A percentile compares a stretch with the other conserved stretches of the same genome.
Conservation (phyloP, 129 eudicot genomes). For the Artemisia argyi region DNA sequence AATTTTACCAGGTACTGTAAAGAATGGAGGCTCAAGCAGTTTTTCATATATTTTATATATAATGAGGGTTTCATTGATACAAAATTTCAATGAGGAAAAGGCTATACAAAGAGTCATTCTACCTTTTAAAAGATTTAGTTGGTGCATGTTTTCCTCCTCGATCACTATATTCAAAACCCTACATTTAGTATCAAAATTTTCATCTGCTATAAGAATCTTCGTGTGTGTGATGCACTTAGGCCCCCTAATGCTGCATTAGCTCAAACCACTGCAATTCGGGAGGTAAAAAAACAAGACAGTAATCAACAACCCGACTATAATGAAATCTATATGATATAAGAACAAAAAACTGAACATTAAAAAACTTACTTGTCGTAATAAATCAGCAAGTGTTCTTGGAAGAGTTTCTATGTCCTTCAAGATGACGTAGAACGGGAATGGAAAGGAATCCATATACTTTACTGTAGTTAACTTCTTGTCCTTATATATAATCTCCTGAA, state of each 20-base stretch:
- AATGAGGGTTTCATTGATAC: conserved; percentile 1
- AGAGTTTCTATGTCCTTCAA: conserved; percentile 82
- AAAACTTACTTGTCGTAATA: conserved; percentile 78
- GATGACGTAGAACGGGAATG: conserved; percentile 84
- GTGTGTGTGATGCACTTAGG: conserved; percentile 14
- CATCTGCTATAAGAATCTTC: not conserved
- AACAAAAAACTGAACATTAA: not conserved
- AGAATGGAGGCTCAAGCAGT: not conserved
- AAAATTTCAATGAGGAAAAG: no score
- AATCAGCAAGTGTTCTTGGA: conserved; percentile 92
- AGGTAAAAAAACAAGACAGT: not conserved
- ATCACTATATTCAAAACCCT: conserved; percentile 19
- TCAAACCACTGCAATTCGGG: conserved; percentile 76
- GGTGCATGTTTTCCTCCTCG: not conserved
- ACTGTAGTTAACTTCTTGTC: conserved; percentile 31
- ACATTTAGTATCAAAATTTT: conserved; percentile 7
- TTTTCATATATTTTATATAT: not conserved
- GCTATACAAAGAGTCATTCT: not conserved
- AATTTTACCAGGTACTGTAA: no score
- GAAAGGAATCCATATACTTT: conserved; percentile 77
- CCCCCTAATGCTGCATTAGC: conserved; percentile 71
- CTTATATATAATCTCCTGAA: conserved; percentile 63
- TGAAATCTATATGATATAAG: not conserved
- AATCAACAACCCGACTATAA: not conserved
- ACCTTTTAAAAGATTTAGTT: not conserved